phyloP scores from a whole-genome alignment of 768 basidiomycete species.

The Chlorophyllum brunneum region DNA sequence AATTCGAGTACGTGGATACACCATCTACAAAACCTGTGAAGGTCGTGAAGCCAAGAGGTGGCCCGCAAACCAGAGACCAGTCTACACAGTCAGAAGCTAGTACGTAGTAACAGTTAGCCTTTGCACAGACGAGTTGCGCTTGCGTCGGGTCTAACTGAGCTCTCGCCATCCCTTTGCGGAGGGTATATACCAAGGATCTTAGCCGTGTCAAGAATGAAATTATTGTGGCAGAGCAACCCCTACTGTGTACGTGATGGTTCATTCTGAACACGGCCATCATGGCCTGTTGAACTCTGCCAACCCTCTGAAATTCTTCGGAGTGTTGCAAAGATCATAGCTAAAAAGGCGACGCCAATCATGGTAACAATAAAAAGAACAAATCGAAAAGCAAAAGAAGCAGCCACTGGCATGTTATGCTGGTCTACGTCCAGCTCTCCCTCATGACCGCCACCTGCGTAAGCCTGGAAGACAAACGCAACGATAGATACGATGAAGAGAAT shows the following conservation, averaged over 20 bases:
- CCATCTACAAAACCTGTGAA: constrained; percentile 7
- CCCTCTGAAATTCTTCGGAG: constrained; percentile 3
- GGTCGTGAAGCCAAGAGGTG: background rate
- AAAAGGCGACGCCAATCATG: background rate
- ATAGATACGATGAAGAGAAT: constrained; percentile 5
- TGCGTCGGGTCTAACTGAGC: too few species aligned
- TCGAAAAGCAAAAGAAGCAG: background rate
- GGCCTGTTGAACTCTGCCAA: background rate
- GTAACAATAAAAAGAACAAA: background rate
- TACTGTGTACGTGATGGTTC: background rate
- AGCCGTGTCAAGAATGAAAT: background rate
- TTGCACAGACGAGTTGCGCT: background rate
- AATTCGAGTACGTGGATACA: constrained; percentile 60
- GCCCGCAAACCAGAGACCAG: background rate
- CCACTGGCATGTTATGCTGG: background rate
- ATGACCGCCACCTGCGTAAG: background rate
- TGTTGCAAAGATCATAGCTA: background rate
- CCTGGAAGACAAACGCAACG: background rate
- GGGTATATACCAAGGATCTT: background rate
- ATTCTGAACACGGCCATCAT: background rate
- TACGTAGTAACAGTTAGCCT: background rate
- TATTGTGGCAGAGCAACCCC: background rate
- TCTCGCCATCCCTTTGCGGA: too few species aligned
- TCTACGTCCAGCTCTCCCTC: background rate
- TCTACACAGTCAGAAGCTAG: background rate